A percentile compares a stretch with the other conserved stretches of the same genome.
Conservation (phyloP, 2,329 filamentous ascomycete genomes). For the Polytolypa hystricis region DNA sequence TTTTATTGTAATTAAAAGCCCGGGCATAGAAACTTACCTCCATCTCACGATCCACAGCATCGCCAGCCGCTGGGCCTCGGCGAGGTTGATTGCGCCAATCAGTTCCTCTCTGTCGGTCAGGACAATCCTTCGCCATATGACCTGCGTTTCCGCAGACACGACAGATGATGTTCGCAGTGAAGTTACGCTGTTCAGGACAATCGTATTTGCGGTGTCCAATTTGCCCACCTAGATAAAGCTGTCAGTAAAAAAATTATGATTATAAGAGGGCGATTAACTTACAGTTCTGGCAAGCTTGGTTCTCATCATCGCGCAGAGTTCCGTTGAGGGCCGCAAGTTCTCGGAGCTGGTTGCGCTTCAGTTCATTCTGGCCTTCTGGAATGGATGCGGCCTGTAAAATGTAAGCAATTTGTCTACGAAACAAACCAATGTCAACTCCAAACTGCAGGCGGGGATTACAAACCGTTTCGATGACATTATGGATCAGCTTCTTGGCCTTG, state of each 20-base stretch:
- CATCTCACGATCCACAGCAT: slow-evolving; percentile 86
- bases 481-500: slow-evolving; percentile 96
- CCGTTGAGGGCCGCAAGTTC: slow-evolving; percentile 97
- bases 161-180: slow-evolving; percentile 98
- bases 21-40: slow-evolving; percentile 53
- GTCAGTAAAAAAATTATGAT: slow-evolving; percentile 11
- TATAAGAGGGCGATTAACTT: slow-evolving; percentile 20
- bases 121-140: slow-evolving; percentile 97
- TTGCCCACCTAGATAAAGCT: slow-evolving; percentile 55
- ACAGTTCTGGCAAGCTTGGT: slow-evolving; percentile 98
- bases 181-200: slow-evolving; percentile 94
- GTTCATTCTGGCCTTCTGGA: slow-evolving; percentile 94
- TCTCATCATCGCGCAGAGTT: slow-evolving; percentile 96
- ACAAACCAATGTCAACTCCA: neutral
- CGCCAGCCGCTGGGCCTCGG: slow-evolving; percentile 60
- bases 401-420: slow-evolving; percentile 19
- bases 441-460: slow-evolving; percentile 28
- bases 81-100: slow-evolving; percentile 77
- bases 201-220: slow-evolving; percentile 99
- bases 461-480: slow-evolving; percentile 98
- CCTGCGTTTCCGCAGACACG: slow-evolving; percentile 95
- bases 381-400: slow-evolving; percentile 77
- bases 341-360: slow-evolving; percentile 96
- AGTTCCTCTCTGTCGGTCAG: slow-evolving; percentile 78
- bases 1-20: slow-evolving; percentile 6